Conservation (phyloP, 352 stramenopile genomes). For the Globisporangium nunn region DNA sequence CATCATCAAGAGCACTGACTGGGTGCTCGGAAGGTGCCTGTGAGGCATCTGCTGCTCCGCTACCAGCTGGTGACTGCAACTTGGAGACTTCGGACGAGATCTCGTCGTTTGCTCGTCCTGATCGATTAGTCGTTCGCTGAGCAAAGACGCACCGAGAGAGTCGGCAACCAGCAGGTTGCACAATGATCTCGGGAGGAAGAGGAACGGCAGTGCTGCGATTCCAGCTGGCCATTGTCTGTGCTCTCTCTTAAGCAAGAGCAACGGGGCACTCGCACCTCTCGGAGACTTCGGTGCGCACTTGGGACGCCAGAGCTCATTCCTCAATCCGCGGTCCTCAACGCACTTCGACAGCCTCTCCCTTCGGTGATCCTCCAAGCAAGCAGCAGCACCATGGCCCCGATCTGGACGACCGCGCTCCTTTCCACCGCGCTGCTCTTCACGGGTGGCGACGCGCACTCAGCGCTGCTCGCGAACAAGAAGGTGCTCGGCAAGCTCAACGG, state of each 20-base stretch:
- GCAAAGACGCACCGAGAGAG: neutral
- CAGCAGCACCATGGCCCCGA: neutral
- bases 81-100: neutral
- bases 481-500: constrained; percentile 20
- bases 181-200: neutral
- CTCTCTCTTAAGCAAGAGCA: neutral
- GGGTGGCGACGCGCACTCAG: constrained; percentile 3
- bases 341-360: neutral
- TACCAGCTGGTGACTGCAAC: neutral
- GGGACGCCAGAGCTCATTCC: constrained; percentile 1
- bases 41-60: neutral
- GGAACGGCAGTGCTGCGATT: constrained; percentile 1
- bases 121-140: too few species aligned
- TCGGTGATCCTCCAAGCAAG: neutral
- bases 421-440: constrained; percentile 3
- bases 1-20: neutral
- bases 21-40: neutral
- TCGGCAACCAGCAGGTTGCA: too few species aligned
- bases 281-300: neutral
- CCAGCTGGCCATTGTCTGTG: neutral
- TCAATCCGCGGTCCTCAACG: neutral
- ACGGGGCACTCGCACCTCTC: neutral
- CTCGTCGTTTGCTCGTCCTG: neutral
- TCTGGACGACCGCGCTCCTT: constrained; percentile 2
- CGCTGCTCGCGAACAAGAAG: constrained; percentile 14